These are phyloP conservation scores for Tetraselmis striata DNA, from an alignment of 139 green algal genomes.

Conservation along the genomic window DNA sequence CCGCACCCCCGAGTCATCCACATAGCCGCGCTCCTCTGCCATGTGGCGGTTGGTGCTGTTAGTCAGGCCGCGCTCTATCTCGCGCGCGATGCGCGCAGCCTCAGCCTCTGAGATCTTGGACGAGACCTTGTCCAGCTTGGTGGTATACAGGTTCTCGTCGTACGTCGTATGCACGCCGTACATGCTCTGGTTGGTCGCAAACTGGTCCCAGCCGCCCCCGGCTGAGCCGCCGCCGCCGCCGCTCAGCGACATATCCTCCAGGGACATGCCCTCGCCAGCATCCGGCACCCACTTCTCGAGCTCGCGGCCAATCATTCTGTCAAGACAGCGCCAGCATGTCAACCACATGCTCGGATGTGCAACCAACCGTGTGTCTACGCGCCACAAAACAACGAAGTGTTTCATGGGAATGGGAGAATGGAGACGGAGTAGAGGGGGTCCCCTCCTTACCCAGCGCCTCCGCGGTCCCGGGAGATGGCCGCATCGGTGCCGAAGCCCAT, in stretches of 20 bases:
- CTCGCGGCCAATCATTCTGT: conserved; percentile 41
- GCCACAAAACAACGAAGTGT: too few species aligned
- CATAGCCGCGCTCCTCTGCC: conserved; percentile 69
- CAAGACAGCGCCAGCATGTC: too few species aligned
- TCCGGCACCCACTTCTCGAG: conserved; percentile 70
- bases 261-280: conserved; percentile 17
- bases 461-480: conserved; percentile 56
- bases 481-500: conserved; percentile 69
- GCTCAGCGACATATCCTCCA: conserved; percentile 23
- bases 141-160: conserved; percentile 78
- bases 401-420: too few species aligned
- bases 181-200: conserved; percentile 71
- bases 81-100: conserved; percentile 64
- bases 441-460: conserved; percentile 24
- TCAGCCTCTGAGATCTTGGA: conserved; percentile 61
- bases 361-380: too few species aligned
- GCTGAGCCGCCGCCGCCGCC: not conserved
- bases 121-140: conserved; percentile 42
- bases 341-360: too few species aligned
- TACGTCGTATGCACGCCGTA: conserved; percentile 80
- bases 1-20: conserved; percentile 53
- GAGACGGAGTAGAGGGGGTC: too few species aligned
- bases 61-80: conserved; percentile 62
- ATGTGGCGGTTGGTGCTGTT: conserved; percentile 56
- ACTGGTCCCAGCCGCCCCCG: conserved; percentile 77